phyloP scores from a whole-genome alignment of 768 basidiomycete species.

The Vararia minispora region DNA sequence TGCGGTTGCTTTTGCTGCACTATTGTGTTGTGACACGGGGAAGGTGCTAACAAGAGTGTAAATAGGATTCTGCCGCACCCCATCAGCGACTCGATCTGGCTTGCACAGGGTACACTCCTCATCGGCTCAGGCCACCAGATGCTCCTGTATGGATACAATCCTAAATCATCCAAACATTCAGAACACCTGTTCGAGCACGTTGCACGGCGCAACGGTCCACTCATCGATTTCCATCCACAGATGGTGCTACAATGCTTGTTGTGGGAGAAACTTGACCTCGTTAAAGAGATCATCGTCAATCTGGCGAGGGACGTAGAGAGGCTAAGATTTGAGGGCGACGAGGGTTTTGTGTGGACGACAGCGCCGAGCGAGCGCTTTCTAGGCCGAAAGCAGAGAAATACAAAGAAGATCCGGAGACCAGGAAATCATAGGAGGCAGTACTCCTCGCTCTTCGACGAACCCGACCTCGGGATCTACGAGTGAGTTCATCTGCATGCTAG shows the following conservation, averaged over 20 bases:
- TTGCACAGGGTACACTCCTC: slow-evolving; percentile 71
- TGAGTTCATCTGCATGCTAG: slow-evolving; percentile 21
- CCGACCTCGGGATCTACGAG: slow-evolving; percentile 33
- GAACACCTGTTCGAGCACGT: slow-evolving; percentile 74
- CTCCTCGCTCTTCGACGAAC: slow-evolving; percentile 40
- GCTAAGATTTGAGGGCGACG: slow-evolving; percentile 12
- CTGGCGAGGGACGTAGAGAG: slow-evolving; percentile 39
- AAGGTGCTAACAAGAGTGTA: too few relatives aligned
- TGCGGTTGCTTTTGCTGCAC: slow-evolving; percentile 23
- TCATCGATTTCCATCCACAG: slow-evolving; percentile 89
- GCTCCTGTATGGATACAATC: slow-evolving; percentile 57
- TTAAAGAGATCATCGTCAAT: slow-evolving; percentile 69
- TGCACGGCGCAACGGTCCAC: slow-evolving; percentile 72
- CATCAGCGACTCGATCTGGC: slow-evolving; percentile 89
- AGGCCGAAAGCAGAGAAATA: slow-evolving; percentile 23
- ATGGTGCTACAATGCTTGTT: slow-evolving; percentile 85
- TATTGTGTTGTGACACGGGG: too few relatives aligned
- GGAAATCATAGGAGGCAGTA: slow-evolving; percentile 27
- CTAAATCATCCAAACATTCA: slow-evolving; percentile 14
- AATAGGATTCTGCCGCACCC: slow-evolving; percentile 66
- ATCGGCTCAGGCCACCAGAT: slow-evolving; percentile 78
- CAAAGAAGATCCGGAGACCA: slow-evolving; percentile 11
- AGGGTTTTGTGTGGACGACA: slow-evolving; percentile 31
- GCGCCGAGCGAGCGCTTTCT: slow-evolving; percentile 51
- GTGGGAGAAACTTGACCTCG: slow-evolving; percentile 82